Evolutionary conservation across 495 filamentous ascomycete species (phyloP).

Genomic region (Sphaerosporella brunnea): DNA sequence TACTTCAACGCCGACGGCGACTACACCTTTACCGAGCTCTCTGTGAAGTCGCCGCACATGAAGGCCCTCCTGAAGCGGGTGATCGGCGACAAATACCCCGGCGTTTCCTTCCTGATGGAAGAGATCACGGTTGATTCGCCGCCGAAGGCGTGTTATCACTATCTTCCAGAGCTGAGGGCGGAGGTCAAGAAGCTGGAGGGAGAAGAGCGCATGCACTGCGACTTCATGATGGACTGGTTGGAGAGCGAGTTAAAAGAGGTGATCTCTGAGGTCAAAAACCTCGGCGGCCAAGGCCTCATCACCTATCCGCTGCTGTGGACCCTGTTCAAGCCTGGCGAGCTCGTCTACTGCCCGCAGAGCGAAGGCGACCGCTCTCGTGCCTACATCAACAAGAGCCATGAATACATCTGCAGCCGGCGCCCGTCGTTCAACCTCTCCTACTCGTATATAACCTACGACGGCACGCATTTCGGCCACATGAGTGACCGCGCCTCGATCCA

Average conservation of each 20-base stretch:
- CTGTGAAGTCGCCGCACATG: slow-evolving; percentile 9
- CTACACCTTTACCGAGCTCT: slow-evolving; percentile 3
- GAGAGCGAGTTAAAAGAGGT: slow-evolving; percentile 10
- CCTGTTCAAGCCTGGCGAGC: slow-evolving; percentile 30
- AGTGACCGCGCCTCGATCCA: slow-evolving; percentile 31
- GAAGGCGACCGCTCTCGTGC: neutral
- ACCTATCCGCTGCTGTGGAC: slow-evolving; percentile 27
- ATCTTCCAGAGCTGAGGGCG: slow-evolving; percentile 9
- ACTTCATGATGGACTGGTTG: slow-evolving; percentile 11
- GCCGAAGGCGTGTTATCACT: slow-evolving; percentile 10
- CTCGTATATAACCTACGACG: slow-evolving; percentile 43
- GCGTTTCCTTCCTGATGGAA: slow-evolving; percentile 7
- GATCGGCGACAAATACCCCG: slow-evolving; percentile 14
- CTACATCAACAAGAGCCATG: neutral
- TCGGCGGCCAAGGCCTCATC: slow-evolving; percentile 12
- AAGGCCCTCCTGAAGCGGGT: slow-evolving; percentile 9
- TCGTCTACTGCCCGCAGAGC: slow-evolving; percentile 20
- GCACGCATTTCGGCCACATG: slow-evolving; percentile 38
- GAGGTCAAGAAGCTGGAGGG: slow-evolving; percentile 6
- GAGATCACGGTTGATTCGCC: slow-evolving; percentile 8
- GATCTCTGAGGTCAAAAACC: slow-evolving; percentile 5
- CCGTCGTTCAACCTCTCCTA: slow-evolving; percentile 24
- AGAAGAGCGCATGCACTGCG: slow-evolving; percentile 6
- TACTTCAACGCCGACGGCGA: slow-evolving; percentile 7
- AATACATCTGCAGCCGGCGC: slow-evolving; percentile 8